phyloP scores from a whole-genome alignment of 1,284 basidiomycete species.

The Agroathelia rolfsii region DNA sequence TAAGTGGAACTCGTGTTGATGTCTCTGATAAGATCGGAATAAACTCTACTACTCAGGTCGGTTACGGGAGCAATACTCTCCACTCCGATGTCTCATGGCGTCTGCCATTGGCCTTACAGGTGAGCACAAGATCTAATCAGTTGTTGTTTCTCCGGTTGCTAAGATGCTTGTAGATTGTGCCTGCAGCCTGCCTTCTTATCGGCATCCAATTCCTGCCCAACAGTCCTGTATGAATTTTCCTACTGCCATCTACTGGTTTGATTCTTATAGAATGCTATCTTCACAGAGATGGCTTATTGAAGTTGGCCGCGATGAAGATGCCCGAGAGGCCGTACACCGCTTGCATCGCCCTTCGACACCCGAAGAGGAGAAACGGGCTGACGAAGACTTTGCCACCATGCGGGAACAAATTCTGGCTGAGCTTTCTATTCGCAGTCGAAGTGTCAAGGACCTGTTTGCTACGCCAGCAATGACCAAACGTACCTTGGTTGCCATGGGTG shows the following conservation, averaged over 20 bases:
- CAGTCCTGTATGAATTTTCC: conserved; percentile 32
- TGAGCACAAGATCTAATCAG: conserved; percentile 13
- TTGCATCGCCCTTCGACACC: conserved; percentile 31
- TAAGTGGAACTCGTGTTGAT: conserved; percentile 11
- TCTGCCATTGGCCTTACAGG: conserved; percentile 41
- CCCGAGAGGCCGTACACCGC: conserved; percentile 36
- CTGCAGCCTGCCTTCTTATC: conserved; percentile 37
- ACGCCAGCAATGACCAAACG: conserved; percentile 43
- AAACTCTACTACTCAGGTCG: conserved; percentile 28
- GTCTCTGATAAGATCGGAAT: neutral
- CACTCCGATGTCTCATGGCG: conserved; percentile 40
- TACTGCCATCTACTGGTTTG: neutral
- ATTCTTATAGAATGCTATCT: conserved; percentile 2
- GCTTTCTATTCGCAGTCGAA: conserved; percentile 28
- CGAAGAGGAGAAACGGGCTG: conserved; percentile 27
- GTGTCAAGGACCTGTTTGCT: conserved; percentile 40
- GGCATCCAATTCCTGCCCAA: conserved; percentile 52
- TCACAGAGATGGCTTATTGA: conserved; percentile 51
- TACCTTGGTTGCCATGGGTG: conserved; percentile 44
- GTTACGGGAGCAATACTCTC: conserved; percentile 50
- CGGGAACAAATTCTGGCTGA: conserved; percentile 44
- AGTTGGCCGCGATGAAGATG: conserved; percentile 44
- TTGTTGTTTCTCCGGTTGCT: neutral
- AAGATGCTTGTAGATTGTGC: conserved; percentile 26
- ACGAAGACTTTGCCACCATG: conserved; percentile 43